Evolutionary conservation across 2,329 filamentous ascomycete species (phyloP), one percentile per base, ranked within the genome.

Genomic region (Sporothrix curviconia): DNA sequence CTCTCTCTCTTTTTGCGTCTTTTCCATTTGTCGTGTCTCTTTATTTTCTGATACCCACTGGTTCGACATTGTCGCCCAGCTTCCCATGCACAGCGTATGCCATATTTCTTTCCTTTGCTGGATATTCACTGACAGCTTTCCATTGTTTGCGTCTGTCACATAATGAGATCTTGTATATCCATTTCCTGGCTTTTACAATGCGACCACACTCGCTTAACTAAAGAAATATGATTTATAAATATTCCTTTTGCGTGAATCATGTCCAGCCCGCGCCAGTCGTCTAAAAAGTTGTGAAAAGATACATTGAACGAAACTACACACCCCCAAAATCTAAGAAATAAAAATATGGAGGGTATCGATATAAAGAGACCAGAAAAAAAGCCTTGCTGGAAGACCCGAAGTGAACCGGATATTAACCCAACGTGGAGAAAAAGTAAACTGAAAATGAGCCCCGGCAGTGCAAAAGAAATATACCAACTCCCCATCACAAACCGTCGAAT

Each of bases 341-440:
- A 9, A 34, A 40, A 30, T 28, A 32, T 22, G 50, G 28, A 24
- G 59, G 61, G 61, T 62, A 61, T 62, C 60, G 42, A 59, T 54
- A 52, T 55, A 62, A 61, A 56, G 51, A 57, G 59, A 58, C 59
- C 55, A 42, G n/a, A 12, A n/a, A 32, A 17, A 22, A n/a, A 53
- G 49, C 43, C 49, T 53, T 59, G 46, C 59, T 53, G 17, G 49
- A 57, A 56, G 53, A 61, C 51, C 57, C 53, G 12, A 34, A 39
- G 56, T 22, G 43, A 53, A 47, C 25, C 25, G 19, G 46, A 52
- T 19, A 34, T 2, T 49, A 43, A 24, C 2, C 8, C 50, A 22
- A 37, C 22, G 4, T 44, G 8, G 6, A 44, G 5, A 39, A 44
- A 12, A 52, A 34, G n/a, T 12, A 39, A 37, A 32, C 6, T 12